Conservation (phyloP, 1,284 basidiomycete species). For the Lentinus polychrous region DNA sequence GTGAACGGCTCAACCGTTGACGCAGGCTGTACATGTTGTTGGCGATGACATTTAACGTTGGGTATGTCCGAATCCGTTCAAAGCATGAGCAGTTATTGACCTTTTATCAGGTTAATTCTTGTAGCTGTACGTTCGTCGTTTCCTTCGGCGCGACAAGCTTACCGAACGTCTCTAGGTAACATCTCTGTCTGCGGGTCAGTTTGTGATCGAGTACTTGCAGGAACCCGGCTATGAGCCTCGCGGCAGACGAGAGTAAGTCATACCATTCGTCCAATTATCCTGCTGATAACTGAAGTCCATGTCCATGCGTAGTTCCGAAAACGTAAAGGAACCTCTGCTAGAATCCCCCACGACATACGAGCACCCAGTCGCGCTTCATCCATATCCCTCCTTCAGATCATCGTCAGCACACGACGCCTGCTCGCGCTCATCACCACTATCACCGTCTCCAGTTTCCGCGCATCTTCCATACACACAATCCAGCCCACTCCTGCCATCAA, state of each 20-base stretch:
- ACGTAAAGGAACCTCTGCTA: conserved; percentile 32
- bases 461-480: not conserved
- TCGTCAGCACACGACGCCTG: conserved; percentile 9
- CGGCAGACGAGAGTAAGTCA: conserved; percentile 18
- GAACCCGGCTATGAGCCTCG: conserved; percentile 8
- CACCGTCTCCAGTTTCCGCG: not conserved
- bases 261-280: not conserved
- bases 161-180: conserved; percentile 32
- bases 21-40: conserved; percentile 63
- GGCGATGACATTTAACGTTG: conserved; percentile 59
- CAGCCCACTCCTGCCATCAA: conserved; percentile 8
- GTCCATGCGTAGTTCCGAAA: conserved; percentile 17
- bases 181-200: conserved; percentile 47
- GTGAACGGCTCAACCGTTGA: not conserved
- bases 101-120: conserved; percentile 39
- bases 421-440: conserved; percentile 9
- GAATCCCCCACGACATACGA: conserved; percentile 16
- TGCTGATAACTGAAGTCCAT: not conserved
- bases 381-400: conserved; percentile 9
- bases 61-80: conserved; percentile 38
- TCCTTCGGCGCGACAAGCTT: not conserved
- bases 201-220: conserved; percentile 44
- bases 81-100: not conserved
- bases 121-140: conserved; percentile 37
- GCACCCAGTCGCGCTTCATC: conserved; percentile 11